Percentiles rank a stretch among this genome's conserved stretches.
Conservation (phyloP, 768 basidiomycete genomes). For the Trametes elegans region DNA sequence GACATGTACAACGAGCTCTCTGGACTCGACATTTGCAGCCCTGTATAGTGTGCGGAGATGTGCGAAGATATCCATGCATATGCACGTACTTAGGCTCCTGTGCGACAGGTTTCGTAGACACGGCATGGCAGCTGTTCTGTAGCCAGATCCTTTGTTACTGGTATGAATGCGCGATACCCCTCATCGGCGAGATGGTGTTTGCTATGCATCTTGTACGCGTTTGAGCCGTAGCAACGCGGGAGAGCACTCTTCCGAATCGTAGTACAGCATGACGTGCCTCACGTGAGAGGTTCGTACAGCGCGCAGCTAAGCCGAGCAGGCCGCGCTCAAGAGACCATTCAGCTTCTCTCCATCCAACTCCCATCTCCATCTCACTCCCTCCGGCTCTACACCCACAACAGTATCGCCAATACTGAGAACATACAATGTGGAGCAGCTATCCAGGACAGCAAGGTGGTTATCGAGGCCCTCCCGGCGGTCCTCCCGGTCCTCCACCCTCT, state of each 20-base stretch:
- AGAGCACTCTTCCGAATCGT: no score
- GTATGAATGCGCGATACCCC: not conserved
- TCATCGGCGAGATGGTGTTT: not conserved
- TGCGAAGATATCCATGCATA: no score
- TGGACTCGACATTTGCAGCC: no score
- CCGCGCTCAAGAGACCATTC: not conserved
- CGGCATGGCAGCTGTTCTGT: no score
- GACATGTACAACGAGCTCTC: no score
- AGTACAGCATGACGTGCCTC: conserved; percentile 6
- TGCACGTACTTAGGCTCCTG: no score
- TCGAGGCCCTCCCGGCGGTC: conserved; percentile 12
- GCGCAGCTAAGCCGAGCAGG: conserved; percentile 4
- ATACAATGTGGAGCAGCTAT: conserved; percentile 19
- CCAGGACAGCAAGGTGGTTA: conserved; percentile 20
- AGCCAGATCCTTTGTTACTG: no score
- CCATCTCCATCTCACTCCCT: not conserved
- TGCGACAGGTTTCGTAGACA: no score
- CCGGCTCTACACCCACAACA: not conserved
- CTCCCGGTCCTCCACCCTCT: conserved; percentile 17
- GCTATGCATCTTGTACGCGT: no score
- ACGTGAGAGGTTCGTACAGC: not conserved
- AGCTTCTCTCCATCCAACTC: not conserved
- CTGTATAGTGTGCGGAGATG: no score
- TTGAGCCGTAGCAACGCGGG: no score
- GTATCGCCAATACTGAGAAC: not conserved